Base-by-base conservation (phyloP, 768 basidiomycete genomes). In the Clitopilus passeckerianus region DNA sequence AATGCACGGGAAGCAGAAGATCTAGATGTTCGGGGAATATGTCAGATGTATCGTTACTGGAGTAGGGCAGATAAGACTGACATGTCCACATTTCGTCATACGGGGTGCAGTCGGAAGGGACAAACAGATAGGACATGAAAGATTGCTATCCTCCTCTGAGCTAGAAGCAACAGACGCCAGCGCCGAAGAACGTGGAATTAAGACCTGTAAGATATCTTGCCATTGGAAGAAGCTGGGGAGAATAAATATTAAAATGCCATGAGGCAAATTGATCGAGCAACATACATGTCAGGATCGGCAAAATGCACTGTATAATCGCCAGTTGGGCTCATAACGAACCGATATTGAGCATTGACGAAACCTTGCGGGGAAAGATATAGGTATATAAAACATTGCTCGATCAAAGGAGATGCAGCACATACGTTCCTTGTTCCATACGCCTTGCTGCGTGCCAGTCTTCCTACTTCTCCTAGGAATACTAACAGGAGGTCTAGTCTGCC, bases 61-160 rank as follows among this genome's bases (percentile, higher is more conserved):
- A 60, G 23, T 57, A 37, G 35, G 18, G 33, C 64, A 52, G 59
- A 60, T 57, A 46, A 60, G 20, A 87, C 92, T 75, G 66, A 96
- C 95, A 83, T 99, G 97, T 53, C 95, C 96, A 65, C 95, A 98
- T 77, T 93, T 96, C 22, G 95, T 98, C 88, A 95, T 94, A 54
- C 95, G 81, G 15, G 94, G 91, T 27, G 92, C 92, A 43, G 86
- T 84, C 5, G 95, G 96, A 43, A 91, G 85, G 43, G 93, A 92
- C 43, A 99, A 80, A 74, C 97, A 99, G 62, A 99, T 98, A 2
- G 97, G 97, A 74, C 97, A 99, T 22, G 81, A 86, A 23, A 83
- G 87, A 57, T 84, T 79, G 23, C 86, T 87, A 66, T 86, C 88
- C 18, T 80, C 82, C 56, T 78, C 78, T 46, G 76, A 76, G 56